Evolutionary conservation across 495 filamentous ascomycete genomes (phyloP), one percentile per base, ranked within the genome.

Genomic region (Talaromyces borbonicus): DNA sequence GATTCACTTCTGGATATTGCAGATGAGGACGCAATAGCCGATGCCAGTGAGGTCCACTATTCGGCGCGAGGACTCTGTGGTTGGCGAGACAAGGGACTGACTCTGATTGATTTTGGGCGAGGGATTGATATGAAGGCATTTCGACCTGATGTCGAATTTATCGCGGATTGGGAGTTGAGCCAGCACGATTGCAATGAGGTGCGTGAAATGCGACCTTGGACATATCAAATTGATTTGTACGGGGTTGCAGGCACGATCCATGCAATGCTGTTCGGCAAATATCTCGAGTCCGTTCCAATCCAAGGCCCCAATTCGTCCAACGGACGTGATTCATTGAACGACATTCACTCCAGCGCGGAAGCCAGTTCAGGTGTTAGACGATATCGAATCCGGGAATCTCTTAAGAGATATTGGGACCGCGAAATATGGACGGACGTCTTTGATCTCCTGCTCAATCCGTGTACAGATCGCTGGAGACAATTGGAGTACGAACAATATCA

Each of bases 351-450:
- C 12, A 47, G 43, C 12, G 35, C 47, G 24, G 43, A 67, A 14
- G 71, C 70, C 1, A 58, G 59, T n/a, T 69, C 64, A 0, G 72
- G 68, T 11, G 77, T 74, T 15, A 77, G 78, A 58, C 80, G 74
- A 50, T 90, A 84, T 53, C 72, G 71, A 29, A 80, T 95, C 44
- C 74, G 78, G 24, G 87, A 93, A 42, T 71, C 68, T 1, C 59
- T 96, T 45, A 97, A 97, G 65, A 61, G 92, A 18, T 96, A 96
- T 59, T 97, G 92, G 92, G 88, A 96, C 68, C 80, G 78, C 41
- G 87, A 94, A 44, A 74, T 98, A 42, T 97, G 93, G 92, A 65
- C 46, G 1, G 77, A 84, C 46, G 74, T 84, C 15, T 95, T 98
- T 61, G 87, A 92, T 54, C 53, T 97, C 37, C 60, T 97, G 48